Conservation (phyloP, 2,329 filamentous ascomycete genomes). For the Tolypocladium nubicola region DNA sequence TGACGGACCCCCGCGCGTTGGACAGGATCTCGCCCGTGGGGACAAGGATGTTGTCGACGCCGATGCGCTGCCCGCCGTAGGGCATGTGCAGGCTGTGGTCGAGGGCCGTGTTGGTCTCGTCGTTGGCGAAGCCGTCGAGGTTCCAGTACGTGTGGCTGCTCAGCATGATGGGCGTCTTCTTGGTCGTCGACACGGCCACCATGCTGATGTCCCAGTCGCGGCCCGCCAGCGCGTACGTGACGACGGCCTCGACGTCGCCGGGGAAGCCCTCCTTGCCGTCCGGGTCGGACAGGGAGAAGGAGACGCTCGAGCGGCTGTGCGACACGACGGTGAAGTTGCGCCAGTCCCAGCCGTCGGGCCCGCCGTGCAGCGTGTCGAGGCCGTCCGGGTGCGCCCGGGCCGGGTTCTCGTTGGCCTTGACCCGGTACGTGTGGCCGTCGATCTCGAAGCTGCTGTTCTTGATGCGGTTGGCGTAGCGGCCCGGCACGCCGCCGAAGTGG, state of each 20-base stretch:
- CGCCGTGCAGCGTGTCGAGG: constrained; percentile 58
- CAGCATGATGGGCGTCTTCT: constrained; percentile 76
- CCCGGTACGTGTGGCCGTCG: constrained; percentile 49
- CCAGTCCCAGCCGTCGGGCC: constrained; percentile 64
- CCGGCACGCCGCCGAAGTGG: constrained; percentile 63
- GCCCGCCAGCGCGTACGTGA: constrained; percentile 61
- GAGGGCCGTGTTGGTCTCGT: constrained; percentile 51
- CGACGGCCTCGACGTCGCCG: constrained; percentile 61
- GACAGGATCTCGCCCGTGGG: constrained; percentile 67
- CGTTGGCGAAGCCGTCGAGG: constrained; percentile 67
- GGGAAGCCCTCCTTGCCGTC: constrained; percentile 71
- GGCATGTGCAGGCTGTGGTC: constrained; percentile 68
- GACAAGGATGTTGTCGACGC: constrained; percentile 59
- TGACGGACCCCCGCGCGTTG: constrained; percentile 56
- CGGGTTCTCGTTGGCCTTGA: constrained; percentile 54
- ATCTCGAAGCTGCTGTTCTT: constrained; percentile 64
- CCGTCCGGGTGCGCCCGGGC: constrained; percentile 38
- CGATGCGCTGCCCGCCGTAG: constrained; percentile 60
- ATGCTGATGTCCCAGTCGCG: constrained; percentile 65
- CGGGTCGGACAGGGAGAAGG: constrained; percentile 62
- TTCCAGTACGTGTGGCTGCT: constrained; percentile 73
- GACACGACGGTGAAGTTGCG: constrained; percentile 68
- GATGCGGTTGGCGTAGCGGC: constrained; percentile 73
- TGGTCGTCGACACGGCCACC: constrained; percentile 57
- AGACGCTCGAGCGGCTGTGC: constrained; percentile 56